A percentile compares a stretch with the other conserved stretches of the same genome.
phyloP scores from a whole-genome alignment of 2,329 filamentous ascomycete genomes.

The Fusarium liriodendri region DNA sequence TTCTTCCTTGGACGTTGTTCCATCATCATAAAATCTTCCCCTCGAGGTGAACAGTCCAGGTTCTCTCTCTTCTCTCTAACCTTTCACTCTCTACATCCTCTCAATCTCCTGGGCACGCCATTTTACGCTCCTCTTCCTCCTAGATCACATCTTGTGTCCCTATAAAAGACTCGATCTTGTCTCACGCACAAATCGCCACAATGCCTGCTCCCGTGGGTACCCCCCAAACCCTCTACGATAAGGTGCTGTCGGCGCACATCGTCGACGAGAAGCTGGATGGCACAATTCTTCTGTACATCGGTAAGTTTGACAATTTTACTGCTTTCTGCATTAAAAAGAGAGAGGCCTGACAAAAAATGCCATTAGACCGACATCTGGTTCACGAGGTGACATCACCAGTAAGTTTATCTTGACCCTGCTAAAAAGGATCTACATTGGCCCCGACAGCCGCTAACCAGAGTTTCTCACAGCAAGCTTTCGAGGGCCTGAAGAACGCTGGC shows the following conservation, averaged over 20 bases:
- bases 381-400: conserved; percentile 98
- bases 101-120: not conserved
- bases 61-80: conserved; percentile 11
- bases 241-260: conserved; percentile 94
- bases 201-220: conserved; percentile 81
- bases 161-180: not conserved
- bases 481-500: conserved; percentile 90
- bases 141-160: not conserved
- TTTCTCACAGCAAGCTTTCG: conserved; percentile 85
- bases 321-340: not conserved
- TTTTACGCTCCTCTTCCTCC: not conserved
- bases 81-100: conserved; percentile 1
- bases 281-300: conserved; percentile 92
- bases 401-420: conserved; percentile 51
- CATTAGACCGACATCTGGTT: conserved; percentile 87
- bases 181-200: conserved; percentile 49
- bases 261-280: conserved; percentile 96
- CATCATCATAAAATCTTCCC: conserved; percentile 2
- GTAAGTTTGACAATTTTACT: conserved; percentile 60
- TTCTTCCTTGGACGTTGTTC: not conserved
- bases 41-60: conserved; percentile 1
- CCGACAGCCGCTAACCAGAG: conserved; percentile 28
- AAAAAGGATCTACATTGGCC: conserved; percentile 6
- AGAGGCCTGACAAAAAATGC: conserved; percentile 18
- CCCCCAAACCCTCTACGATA: conserved; percentile 94